Percentiles rank a stretch among this genome's conserved stretches.
Evolutionary conservation across 1,284 basidiomycete genomes (phyloP).

Genomic region (Rhodofomes roseus): DNA sequence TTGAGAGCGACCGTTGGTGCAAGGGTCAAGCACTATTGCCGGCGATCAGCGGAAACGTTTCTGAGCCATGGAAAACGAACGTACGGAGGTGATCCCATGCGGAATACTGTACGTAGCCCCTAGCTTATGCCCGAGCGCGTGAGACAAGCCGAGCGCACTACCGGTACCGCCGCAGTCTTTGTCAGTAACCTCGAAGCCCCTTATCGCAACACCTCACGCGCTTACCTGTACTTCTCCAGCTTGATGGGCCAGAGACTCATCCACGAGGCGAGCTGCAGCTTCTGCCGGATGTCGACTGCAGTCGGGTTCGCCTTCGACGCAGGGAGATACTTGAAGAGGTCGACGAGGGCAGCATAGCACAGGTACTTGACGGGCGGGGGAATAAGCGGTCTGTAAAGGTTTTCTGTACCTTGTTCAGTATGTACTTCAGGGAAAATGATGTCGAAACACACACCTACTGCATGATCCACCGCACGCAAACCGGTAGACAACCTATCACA

Average conservation of each 20-base stretch:
- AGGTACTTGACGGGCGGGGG: constrained; percentile 62
- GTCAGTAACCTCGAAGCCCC: neutral
- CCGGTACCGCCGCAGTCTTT: constrained; percentile 29
- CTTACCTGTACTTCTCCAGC: constrained; percentile 50
- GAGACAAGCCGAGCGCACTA: constrained; percentile 70
- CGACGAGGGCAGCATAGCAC: constrained; percentile 61
- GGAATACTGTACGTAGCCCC: constrained; percentile 76
- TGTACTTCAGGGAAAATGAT: neutral
- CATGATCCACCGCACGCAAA: constrained; percentile 75
- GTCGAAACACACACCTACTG: constrained; percentile 44
- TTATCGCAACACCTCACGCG: neutral
- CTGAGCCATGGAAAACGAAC: constrained; percentile 15
- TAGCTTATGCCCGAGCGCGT: constrained; percentile 71
- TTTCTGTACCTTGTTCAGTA: constrained; percentile 41
- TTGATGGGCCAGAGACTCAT: constrained; percentile 74
- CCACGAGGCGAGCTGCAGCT: constrained; percentile 73
- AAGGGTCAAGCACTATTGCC: constrained; percentile 67
- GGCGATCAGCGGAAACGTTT: neutral
- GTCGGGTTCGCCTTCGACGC: constrained; percentile 55
- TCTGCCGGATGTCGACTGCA: constrained; percentile 59
- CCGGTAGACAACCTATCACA: constrained; percentile 71
- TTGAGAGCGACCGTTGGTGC: constrained; percentile 58
- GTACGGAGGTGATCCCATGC: constrained; percentile 79
- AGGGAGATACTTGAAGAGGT: constrained; percentile 74
- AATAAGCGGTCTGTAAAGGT: constrained; percentile 58